Evolutionary conservation across 1,284 basidiomycete genomes (phyloP).

Genomic region (Marasmius oreades): DNA sequence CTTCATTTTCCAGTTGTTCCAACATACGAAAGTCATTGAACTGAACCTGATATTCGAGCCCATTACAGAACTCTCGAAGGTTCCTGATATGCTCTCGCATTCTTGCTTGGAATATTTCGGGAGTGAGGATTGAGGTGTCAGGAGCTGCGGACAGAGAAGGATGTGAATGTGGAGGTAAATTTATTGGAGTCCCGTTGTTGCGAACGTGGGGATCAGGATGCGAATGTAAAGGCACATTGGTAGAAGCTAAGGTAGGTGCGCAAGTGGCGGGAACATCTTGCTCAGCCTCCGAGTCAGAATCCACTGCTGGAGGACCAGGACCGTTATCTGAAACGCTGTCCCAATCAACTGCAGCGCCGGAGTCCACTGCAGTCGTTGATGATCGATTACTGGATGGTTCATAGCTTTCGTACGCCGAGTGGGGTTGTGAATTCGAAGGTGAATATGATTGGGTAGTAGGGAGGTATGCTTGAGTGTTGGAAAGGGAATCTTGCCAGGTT

Average conservation of each 20-base stretch:
- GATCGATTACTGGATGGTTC: neutral
- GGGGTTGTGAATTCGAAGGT: neutral
- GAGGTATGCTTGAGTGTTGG: neutral
- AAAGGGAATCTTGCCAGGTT: neutral
- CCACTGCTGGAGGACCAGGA: neutral
- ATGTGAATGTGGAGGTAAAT: neutral
- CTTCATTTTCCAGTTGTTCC: constrained; percentile 15
- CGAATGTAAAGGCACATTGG: neutral
- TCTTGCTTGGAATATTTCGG: constrained; percentile 21
- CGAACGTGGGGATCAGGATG: neutral
- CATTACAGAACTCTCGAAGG: constrained; percentile 31
- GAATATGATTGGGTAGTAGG: neutral
- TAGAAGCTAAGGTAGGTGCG: neutral
- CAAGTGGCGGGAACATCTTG: neutral
- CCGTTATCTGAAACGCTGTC: neutral
- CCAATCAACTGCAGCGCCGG: neutral
- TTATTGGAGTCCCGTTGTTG: neutral
- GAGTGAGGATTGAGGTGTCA: neutral
- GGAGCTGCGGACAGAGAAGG: neutral
- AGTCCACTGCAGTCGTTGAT: neutral
- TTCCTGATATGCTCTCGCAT: constrained; percentile 27
- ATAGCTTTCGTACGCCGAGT: neutral
- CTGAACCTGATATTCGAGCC: constrained; percentile 31
- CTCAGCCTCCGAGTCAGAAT: neutral
- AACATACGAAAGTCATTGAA: constrained; percentile 29